A percentile compares a stretch with the other conserved stretches of the same genome.
Conservation (phyloP, 2,329 filamentous ascomycete species). For the Parastagonospora avenae region DNA sequence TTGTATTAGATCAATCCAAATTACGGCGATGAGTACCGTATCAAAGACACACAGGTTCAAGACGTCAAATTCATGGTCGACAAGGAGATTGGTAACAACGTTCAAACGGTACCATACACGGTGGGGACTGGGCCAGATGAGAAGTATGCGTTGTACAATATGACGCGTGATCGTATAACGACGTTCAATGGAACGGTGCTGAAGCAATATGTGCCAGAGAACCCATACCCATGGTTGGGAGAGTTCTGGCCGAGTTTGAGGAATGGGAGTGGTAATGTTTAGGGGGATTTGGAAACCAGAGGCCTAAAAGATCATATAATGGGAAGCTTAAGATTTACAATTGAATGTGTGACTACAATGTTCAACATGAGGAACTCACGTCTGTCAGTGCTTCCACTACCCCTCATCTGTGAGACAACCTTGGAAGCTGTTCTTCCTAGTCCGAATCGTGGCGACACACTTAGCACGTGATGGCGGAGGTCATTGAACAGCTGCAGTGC, state of each 20-base stretch:
- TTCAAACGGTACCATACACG: conserved; percentile 32
- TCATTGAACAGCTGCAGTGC: no score
- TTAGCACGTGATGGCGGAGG: no score
- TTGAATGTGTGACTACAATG: no score
- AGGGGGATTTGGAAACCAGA: no score
- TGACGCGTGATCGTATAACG: conserved; percentile 28
- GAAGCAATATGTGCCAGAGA: conserved; percentile 22
- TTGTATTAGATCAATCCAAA: conserved; percentile 24
- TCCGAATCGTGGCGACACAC: no score
- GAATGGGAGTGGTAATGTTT: background rate
- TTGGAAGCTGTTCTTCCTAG: no score
- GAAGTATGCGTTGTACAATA: conserved; percentile 33
- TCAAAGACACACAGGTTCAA: conserved; percentile 25
- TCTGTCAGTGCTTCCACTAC: no score
- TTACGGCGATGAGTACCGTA: conserved; percentile 31
- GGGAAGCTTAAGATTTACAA: no score
- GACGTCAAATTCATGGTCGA: conserved; percentile 28
- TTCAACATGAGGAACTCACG: no score
- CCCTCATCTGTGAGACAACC: no score
- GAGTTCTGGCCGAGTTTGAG: conserved; percentile 24
- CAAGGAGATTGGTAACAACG: conserved; percentile 34
- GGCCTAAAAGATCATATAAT: no score
- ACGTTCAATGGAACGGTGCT: conserved; percentile 24
- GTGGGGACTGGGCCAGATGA: conserved; percentile 31
- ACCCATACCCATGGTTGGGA: conserved; percentile 29